Conservation (phyloP, 2,329 filamentous ascomycete genomes). For the Ophiosphaerella herpotricha region DNA sequence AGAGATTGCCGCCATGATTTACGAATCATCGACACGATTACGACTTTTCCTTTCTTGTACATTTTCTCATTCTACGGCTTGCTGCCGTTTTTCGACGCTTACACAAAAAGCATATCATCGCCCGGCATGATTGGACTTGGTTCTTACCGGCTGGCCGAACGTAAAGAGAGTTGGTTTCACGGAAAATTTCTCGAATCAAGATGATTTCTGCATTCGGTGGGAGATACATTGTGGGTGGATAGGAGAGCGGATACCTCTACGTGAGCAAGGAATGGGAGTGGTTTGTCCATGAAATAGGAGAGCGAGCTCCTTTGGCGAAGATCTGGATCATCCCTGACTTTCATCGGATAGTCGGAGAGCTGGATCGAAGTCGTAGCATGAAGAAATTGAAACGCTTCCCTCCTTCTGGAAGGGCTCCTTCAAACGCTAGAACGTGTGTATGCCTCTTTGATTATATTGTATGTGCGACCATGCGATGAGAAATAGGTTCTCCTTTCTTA, state of each 20-base stretch:
- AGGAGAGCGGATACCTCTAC: slow-evolving; percentile 38
- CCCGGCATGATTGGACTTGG: slow-evolving; percentile 43
- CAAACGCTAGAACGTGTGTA: background rate
- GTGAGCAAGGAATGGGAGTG: slow-evolving; percentile 40
- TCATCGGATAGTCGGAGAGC: slow-evolving; percentile 6
- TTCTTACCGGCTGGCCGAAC: slow-evolving; percentile 41
- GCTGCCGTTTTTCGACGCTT: slow-evolving; percentile 45
- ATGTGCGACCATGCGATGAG: background rate
- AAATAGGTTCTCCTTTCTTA: no score
- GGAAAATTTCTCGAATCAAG: slow-evolving; percentile 41
- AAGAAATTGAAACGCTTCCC: slow-evolving; percentile 27
- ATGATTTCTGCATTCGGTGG: slow-evolving; percentile 41
- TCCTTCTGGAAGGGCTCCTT: slow-evolving; percentile 26
- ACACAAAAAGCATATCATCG: slow-evolving; percentile 45
- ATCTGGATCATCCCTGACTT: slow-evolving; percentile 10
- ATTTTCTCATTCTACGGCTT: slow-evolving; percentile 47
- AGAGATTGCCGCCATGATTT: slow-evolving; percentile 34
- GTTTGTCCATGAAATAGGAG: slow-evolving; percentile 22
- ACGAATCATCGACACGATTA: slow-evolving; percentile 42
- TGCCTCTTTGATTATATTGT: background rate
- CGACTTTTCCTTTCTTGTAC: slow-evolving; percentile 46
- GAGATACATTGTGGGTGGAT: slow-evolving; percentile 37
- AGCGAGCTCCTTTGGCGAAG: slow-evolving; percentile 25
- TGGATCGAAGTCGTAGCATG: slow-evolving; percentile 17
- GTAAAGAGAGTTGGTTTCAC: slow-evolving; percentile 41